Percentiles rank a stretch among this genome's conserved stretches.
phyloP scores from a whole-genome alignment of 305 asterid species.

The Lippia alba region DNA sequence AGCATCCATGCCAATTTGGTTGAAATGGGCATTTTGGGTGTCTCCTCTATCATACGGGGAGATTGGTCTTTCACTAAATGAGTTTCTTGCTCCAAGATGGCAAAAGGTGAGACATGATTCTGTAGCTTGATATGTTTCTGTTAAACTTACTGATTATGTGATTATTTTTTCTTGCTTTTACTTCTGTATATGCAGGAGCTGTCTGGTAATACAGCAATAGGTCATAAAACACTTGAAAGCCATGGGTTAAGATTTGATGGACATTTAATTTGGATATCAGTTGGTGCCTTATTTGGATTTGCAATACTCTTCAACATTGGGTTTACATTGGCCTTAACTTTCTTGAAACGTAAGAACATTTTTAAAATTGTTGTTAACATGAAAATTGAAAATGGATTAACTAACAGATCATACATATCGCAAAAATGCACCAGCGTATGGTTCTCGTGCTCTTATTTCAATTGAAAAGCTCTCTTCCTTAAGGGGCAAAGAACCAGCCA shows the following conservation, averaged over 20 bases:
- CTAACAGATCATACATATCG: background rate
- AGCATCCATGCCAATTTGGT: constrained; percentile 50
- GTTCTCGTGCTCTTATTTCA: constrained; percentile 51
- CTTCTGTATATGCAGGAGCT: constrained; percentile 23
- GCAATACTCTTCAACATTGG: constrained; percentile 40
- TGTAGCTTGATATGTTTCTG: background rate
- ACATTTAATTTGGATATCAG: constrained; percentile 38
- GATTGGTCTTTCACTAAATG: constrained; percentile 50
- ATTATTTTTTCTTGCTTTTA: background rate
- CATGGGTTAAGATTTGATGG: constrained; percentile 41
- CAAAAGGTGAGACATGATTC: constrained; percentile 36
- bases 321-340: constrained; percentile 44
- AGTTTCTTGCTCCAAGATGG: constrained; percentile 53
- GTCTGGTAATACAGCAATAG: constrained; percentile 38
- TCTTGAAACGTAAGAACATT: constrained; percentile 38
- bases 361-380: background rate
- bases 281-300: constrained; percentile 40
- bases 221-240: constrained; percentile 40
- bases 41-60: constrained; percentile 53
- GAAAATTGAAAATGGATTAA: background rate
- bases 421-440: constrained; percentile 33
- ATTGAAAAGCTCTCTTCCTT: constrained; percentile 40
- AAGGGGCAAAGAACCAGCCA: constrained; percentile 24
- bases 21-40: constrained; percentile 54
- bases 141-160: background rate